A percentile compares a stretch with the other conserved stretches of the same genome.
Evolutionary conservation across 805 yeast genomes (phyloP).

Genomic region (Wickerhamomyces bisporus): DNA sequence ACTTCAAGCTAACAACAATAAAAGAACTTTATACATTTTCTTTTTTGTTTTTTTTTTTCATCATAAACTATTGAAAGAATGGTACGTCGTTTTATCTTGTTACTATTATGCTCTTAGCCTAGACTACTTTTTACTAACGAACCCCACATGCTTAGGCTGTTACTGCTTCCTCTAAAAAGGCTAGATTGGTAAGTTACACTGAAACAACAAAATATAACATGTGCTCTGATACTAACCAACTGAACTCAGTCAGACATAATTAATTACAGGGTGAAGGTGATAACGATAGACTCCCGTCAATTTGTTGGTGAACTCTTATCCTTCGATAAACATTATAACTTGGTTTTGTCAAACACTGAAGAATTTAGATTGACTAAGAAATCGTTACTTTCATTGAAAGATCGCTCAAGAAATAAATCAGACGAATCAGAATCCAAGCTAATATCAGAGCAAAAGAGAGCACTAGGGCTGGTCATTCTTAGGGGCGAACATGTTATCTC

Average conservation of each 20-base stretch:
- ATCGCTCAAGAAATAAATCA: slow-evolving; percentile 30
- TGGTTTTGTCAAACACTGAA: slow-evolving; percentile 78
- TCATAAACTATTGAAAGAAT: too few relatives aligned
- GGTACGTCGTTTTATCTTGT: too few relatives aligned
- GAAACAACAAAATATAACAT: too few relatives aligned
- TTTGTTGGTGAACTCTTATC: slow-evolving; percentile 79
- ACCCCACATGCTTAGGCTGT: too few relatives aligned
- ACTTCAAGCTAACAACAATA: too few relatives aligned
- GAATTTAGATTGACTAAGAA: slow-evolving; percentile 75
- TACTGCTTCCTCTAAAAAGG: too few relatives aligned
- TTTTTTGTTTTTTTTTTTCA: too few relatives aligned
- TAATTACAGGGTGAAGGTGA: slow-evolving; percentile 66
- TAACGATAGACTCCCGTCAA: slow-evolving; percentile 72
- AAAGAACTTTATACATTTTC: too few relatives aligned
- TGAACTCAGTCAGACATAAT: slow-evolving; percentile 59
- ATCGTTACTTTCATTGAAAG: slow-evolving; percentile 33
- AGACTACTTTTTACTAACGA: too few relatives aligned
- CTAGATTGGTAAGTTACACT: too few relatives aligned
- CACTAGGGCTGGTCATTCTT: slow-evolving; percentile 74
- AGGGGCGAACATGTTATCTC: slow-evolving; percentile 87
- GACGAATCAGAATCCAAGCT: slow-evolving; percentile 28
- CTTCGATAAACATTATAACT: slow-evolving; percentile 84
- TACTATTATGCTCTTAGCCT: too few relatives aligned
- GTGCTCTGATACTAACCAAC: too few relatives aligned
- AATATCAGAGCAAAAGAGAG: slow-evolving; percentile 61